Conservation (phyloP, 768 basidiomycete species). For the Amanita exitialis region DNA sequence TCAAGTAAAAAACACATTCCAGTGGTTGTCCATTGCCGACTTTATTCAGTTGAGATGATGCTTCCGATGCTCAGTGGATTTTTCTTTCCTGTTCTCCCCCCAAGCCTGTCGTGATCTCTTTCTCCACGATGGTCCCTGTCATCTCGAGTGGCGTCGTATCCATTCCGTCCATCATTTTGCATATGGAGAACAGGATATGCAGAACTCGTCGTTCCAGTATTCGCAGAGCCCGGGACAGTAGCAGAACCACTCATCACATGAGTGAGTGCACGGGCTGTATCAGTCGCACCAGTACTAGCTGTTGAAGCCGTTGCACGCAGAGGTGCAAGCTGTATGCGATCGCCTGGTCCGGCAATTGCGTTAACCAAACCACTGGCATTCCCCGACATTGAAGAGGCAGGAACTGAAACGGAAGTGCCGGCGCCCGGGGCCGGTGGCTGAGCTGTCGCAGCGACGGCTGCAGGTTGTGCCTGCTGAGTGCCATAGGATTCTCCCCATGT, state of each 20-base stretch:
- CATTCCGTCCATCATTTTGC: conserved; percentile 21
- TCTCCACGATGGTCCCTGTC: conserved; percentile 14
- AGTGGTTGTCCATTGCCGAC: no score
- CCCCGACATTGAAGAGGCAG: conserved; percentile 14
- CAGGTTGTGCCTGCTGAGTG: conserved; percentile 9
- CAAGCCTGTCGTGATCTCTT: conserved; percentile 10
- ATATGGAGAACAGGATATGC: conserved; percentile 24
- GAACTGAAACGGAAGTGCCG: conserved; percentile 9
- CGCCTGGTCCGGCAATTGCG: conserved; percentile 15
- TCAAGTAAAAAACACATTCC: no score
- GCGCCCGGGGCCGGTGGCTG: conserved; percentile 10
- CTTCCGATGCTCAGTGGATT: conserved; percentile 62
- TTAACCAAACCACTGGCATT: conserved; percentile 10
- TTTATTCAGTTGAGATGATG: conserved; percentile 45
- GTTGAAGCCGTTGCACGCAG: conserved; percentile 15
- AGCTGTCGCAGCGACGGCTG: conserved; percentile 8
- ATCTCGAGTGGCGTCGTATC: conserved; percentile 13
- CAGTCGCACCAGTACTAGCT: not conserved
- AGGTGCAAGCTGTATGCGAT: conserved; percentile 50
- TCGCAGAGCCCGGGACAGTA: not conserved
- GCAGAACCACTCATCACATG: not conserved
- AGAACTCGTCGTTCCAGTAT: not conserved
- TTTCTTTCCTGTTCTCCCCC: conserved; percentile 35
- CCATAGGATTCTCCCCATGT: conserved; percentile 8
- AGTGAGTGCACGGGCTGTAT: not conserved